phyloP scores from a whole-genome alignment of 2,329 filamentous ascomycete species.

The Eutypella sp. region DNA sequence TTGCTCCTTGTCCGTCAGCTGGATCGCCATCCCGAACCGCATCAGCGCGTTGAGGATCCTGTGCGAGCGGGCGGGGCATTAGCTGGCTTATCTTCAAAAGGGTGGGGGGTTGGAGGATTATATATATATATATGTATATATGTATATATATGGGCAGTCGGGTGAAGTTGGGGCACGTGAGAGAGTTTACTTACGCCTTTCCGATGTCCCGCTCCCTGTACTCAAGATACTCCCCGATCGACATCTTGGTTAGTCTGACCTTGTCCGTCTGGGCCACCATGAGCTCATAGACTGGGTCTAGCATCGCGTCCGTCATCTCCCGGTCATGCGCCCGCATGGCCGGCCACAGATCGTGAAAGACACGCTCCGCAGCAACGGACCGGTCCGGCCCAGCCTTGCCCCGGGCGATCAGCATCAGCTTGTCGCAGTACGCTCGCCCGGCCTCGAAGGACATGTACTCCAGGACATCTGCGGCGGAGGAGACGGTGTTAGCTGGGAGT shows the following conservation, averaged over 20 bases:
- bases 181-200: slow-evolving; percentile 23
- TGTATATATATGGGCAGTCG: too few species aligned
- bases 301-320: slow-evolving; percentile 26
- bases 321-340: slow-evolving; percentile 29
- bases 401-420: slow-evolving; percentile 29
- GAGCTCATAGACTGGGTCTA: slow-evolving; percentile 31
- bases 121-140: too few species aligned
- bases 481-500: background rate
- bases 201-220: slow-evolving; percentile 34
- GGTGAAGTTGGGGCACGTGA: background rate
- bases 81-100: too few species aligned
- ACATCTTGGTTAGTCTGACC: slow-evolving; percentile 11
- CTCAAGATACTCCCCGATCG: slow-evolving; percentile 26
- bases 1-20: slow-evolving; percentile 20
- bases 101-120: too few species aligned
- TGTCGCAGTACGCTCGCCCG: slow-evolving; percentile 32
- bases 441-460: slow-evolving; percentile 36
- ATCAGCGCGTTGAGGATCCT: slow-evolving; percentile 28
- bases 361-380: slow-evolving; percentile 26
- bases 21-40: slow-evolving; percentile 28
- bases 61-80: too few species aligned
- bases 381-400: slow-evolving; percentile 28
- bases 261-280: slow-evolving; percentile 33
- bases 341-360: slow-evolving; percentile 33
- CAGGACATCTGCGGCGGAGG: slow-evolving; percentile 28